phyloP scores from a whole-genome alignment of 1,284 basidiomycete species.

The Apiotrichum sp. region DNA sequence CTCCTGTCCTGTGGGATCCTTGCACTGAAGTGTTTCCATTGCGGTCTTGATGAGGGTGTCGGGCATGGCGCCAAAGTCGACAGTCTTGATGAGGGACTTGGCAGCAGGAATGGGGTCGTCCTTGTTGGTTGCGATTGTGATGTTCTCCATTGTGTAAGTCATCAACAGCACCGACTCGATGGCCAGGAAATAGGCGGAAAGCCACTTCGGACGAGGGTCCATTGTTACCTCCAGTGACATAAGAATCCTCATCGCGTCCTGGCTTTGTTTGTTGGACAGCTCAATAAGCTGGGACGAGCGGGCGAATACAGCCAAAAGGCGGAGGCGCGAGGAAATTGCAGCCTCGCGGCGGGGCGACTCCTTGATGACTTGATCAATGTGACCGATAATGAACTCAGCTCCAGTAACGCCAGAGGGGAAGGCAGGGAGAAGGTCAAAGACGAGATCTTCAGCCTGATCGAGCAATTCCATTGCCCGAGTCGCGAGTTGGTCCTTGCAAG shows the following conservation, averaged over 20 bases:
- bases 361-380: conserved; percentile 15
- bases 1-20: conserved; percentile 56
- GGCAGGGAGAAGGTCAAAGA: conserved; percentile 80
- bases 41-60: conserved; percentile 64
- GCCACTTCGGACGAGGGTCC: conserved; percentile 62
- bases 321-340: conserved; percentile 69
- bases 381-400: conserved; percentile 22
- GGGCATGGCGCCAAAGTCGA: conserved; percentile 41
- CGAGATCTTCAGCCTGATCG: conserved; percentile 76
- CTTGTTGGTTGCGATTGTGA: conserved; percentile 26
- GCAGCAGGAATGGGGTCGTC: conserved; percentile 2
- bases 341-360: conserved; percentile 52
- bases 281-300: conserved; percentile 9
- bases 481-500: conserved; percentile 61
- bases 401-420: conserved; percentile 54
- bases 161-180: conserved; percentile 72
- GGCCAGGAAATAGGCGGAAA: conserved; percentile 67
- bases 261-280: conserved; percentile 33
- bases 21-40: conserved; percentile 59
- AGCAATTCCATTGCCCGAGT: conserved; percentile 68
- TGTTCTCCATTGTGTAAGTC: conserved; percentile 62
- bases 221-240: conserved; percentile 55
- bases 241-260: conserved; percentile 57
- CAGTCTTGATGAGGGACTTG: conserved; percentile 2
- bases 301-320: conserved; percentile 70